Conservation (phyloP, 257 asterid species). For the Euphrasia confusa region DNA sequence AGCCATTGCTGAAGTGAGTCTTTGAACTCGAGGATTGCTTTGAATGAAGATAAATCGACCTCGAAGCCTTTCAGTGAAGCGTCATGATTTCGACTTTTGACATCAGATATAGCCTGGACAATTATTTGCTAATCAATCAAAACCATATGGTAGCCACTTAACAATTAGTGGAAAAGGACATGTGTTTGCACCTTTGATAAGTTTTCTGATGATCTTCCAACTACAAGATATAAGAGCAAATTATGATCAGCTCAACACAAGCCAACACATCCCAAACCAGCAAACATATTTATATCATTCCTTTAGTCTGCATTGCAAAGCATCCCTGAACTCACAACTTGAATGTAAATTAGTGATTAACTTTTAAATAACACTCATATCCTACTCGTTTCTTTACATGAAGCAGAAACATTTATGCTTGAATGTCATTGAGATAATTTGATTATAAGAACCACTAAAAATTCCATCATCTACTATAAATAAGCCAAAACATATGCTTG, state of each 20-base stretch:
- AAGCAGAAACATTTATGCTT: too few species aligned
- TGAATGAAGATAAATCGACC: conserved; percentile 61
- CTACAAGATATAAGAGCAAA: conserved; percentile 42
- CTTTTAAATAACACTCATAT: background rate
- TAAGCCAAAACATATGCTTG: background rate
- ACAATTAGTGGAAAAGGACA: conserved; percentile 1
- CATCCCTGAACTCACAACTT: conserved; percentile 2
- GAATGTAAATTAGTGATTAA: background rate
- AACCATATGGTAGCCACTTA: background rate
- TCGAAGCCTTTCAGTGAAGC: conserved; percentile 65
- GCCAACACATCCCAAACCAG: conserved; percentile 9
- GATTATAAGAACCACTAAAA: too few species aligned
- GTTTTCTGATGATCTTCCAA: conserved; percentile 62
- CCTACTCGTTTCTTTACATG: background rate
- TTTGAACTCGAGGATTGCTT: conserved; percentile 67
- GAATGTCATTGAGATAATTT: too few species aligned
- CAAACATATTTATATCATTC: background rate
- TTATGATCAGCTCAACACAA: conserved; percentile 16
- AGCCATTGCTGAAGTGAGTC: conserved; percentile 75
- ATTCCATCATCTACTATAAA: background rate
- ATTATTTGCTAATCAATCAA: conserved; percentile 17
- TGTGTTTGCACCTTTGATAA: conserved; percentile 49
- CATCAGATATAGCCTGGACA: conserved; percentile 46
- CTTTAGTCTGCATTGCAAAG: background rate
- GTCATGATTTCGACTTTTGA: conserved; percentile 43